Conservation (phyloP, 306 rosid species). For the Purshia tridentata region DNA sequence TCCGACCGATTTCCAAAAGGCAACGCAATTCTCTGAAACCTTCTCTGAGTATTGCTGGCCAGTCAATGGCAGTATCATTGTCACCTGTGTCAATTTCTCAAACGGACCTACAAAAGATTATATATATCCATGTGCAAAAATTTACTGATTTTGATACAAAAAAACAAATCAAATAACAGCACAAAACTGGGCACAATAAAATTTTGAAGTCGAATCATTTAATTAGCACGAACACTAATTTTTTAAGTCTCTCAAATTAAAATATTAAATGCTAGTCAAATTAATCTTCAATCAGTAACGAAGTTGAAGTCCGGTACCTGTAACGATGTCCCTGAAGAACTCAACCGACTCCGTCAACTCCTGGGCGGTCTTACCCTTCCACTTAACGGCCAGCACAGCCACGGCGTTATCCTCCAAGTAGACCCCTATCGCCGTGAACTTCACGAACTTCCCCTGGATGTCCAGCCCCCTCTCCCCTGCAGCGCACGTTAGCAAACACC, state of each 20-base stretch:
- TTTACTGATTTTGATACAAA: neutral
- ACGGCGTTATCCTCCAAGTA: conserved; percentile 67
- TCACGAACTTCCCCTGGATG: conserved; percentile 54
- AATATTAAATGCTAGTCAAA: no score
- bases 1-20: conserved; percentile 60
- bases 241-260: no score
- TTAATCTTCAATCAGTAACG: neutral
- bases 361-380: conserved; percentile 57
- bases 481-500: neutral
- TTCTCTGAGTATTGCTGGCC: conserved; percentile 61
- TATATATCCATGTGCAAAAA: no score
- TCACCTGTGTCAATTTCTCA: conserved; percentile 59
- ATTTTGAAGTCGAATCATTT: no score
- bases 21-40: conserved; percentile 64
- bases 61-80: conserved; percentile 44
- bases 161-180: neutral
- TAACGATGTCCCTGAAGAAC: conserved; percentile 63
- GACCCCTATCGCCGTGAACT: conserved; percentile 68
- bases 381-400: conserved; percentile 48
- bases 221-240: no score
- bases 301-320: conserved; percentile 35
- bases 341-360: conserved; percentile 52
- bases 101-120: conserved; percentile 70
- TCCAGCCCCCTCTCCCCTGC: conserved; percentile 62
- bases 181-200: no score